A percentile compares a stretch with the other conserved stretches of the same genome.
Evolutionary conservation across 2,329 filamentous ascomycete species (phyloP).

Genomic region (Daldinia sp.): DNA sequence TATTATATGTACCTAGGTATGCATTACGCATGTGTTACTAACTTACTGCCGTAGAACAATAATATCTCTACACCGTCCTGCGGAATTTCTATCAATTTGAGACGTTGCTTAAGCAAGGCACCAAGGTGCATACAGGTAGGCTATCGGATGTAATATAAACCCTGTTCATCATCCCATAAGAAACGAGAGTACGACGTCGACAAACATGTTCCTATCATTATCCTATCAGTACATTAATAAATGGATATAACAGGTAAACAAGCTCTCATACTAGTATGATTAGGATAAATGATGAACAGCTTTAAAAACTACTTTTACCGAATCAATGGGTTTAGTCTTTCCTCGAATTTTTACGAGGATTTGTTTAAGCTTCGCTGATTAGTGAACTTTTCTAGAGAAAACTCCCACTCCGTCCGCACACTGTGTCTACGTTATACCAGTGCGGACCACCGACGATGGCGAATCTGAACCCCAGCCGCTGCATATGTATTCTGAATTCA

Average conservation of each 20-base stretch:
- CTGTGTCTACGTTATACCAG: conserved; percentile 15
- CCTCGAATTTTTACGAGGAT: background rate
- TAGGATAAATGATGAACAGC: background rate
- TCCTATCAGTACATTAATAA: too few relatives aligned
- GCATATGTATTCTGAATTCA: conserved; percentile 6
- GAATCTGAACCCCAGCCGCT: background rate
- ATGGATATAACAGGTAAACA: background rate
- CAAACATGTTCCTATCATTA: conserved; percentile 7
- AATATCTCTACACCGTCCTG: background rate
- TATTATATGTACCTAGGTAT: too few relatives aligned
- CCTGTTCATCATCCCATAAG: background rate
- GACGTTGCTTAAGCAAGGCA: conserved; percentile 4
- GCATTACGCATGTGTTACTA: background rate
- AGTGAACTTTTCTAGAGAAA: background rate
- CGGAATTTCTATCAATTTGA: conserved; percentile 13
- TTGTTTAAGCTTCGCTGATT: background rate
- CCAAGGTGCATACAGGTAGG: too few relatives aligned
- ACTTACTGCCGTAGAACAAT: conserved; percentile 4
- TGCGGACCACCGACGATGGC: background rate
- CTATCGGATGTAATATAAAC: background rate
- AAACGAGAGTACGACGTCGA: background rate
- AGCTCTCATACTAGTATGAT: background rate
- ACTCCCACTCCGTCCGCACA: background rate
- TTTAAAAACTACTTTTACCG: background rate
- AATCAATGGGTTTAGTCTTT: background rate